Evolutionary conservation across 2,329 filamentous ascomycete species (phyloP).

Genomic region (Scedosporium minutisporum): DNA sequence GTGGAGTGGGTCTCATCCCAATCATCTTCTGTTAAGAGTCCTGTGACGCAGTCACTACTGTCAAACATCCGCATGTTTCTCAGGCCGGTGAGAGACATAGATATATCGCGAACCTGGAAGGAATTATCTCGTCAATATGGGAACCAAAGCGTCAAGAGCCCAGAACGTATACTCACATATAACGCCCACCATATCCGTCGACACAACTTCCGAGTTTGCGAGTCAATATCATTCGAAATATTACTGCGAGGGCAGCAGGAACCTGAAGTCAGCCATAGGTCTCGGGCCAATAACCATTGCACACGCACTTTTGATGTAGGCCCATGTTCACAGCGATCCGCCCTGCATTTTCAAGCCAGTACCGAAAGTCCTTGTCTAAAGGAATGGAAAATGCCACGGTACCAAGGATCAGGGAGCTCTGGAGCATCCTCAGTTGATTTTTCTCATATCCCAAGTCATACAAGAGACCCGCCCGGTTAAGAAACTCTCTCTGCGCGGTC

Average conservation of each 20-base stretch:
- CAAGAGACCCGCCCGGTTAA: not conserved
- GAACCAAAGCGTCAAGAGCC: not conserved
- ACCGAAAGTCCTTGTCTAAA: not conserved
- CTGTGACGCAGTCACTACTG: not conserved
- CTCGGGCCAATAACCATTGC: not conserved
- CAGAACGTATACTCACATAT: not conserved
- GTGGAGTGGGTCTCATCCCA: not conserved
- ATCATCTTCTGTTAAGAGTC: not conserved
- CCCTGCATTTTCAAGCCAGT: not conserved
- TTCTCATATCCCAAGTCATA: not conserved
- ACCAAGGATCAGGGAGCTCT: not conserved
- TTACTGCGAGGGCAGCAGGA: not conserved
- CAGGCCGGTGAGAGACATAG: not conserved
- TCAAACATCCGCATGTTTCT: not conserved
- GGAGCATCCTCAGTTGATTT: not conserved
- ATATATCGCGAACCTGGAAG: not conserved
- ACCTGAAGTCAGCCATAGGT: too few species aligned
- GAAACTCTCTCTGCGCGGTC: not conserved
- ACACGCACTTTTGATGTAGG: not conserved
- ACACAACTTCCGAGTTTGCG: not conserved
- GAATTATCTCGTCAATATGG: too few species aligned
- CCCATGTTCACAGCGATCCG: not conserved
- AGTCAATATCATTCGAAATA: not conserved
- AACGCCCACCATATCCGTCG: not conserved
- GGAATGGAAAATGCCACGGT: not conserved